Conservation (phyloP, 768 basidiomycete species). For the Lentinula aciculospora region DNA sequence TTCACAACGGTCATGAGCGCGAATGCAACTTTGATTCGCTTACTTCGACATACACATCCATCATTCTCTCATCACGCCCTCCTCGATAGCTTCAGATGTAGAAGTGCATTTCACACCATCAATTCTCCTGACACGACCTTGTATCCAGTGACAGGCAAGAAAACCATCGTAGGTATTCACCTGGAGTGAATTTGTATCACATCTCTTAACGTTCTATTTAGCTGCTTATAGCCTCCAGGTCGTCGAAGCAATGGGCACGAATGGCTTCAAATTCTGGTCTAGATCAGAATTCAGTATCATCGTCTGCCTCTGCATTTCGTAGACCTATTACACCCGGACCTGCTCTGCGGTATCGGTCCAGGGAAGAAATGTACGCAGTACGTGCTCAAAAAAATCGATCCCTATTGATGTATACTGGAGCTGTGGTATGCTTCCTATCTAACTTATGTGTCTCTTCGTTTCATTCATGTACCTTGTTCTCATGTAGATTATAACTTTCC, state of each 20-base stretch:
- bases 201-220: neutral
- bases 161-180: neutral
- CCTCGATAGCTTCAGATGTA: neutral
- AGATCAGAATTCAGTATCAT: neutral
- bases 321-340: neutral
- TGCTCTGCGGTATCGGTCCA: constrained; percentile 11
- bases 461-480: constrained; percentile 1
- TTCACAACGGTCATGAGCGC: neutral
- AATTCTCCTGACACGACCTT: neutral
- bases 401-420: constrained; percentile 79
- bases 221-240: neutral
- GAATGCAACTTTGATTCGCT: neutral
- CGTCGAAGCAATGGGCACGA: neutral
- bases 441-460: neutral
- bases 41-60: neutral
- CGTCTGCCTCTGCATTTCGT: neutral
- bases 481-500: constrained; percentile 63
- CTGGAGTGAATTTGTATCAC: neutral
- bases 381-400: constrained; percentile 51
- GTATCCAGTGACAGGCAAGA: neutral
- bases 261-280: neutral
- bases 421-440: constrained; percentile 51
- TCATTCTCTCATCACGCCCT: neutral
- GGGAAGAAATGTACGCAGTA: constrained; percentile 39
- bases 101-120: neutral